A percentile compares a stretch with the other conserved stretches of the same genome.
phyloP scores from a whole-genome alignment of 495 filamentous ascomycete species.

The Usnea hakonensis region DNA sequence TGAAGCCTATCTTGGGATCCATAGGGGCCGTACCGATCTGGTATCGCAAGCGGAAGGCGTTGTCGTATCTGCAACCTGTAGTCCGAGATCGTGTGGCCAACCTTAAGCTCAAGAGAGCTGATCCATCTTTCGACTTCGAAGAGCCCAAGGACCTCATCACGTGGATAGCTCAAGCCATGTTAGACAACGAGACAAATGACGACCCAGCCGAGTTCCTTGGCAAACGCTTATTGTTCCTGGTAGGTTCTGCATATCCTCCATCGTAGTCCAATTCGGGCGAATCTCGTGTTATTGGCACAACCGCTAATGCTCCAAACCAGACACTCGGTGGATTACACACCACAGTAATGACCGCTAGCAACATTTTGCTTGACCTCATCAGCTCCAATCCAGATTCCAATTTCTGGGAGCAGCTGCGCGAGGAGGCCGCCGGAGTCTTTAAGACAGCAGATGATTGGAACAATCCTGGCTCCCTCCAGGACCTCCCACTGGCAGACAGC shows the following conservation, averaged over 20 bases:
- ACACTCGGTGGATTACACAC: conserved; percentile 10
- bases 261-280: not conserved
- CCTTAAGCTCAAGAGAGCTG: not conserved
- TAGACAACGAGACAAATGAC: not conserved
- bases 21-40: conserved; percentile 2
- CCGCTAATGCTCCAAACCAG: not conserved
- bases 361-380: conserved; percentile 11
- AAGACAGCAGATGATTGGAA: not conserved
- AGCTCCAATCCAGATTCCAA: not conserved
- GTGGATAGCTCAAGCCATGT: conserved; percentile 1
- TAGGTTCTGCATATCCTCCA: not conserved
- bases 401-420: conserved; percentile 5
- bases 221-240: not conserved
- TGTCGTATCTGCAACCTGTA: conserved; percentile 3
- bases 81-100: conserved; percentile 5
- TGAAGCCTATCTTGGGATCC: conserved; percentile 13
- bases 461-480: not conserved
- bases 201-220: not conserved
- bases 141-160: conserved; percentile 5
- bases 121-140: not conserved
- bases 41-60: not conserved
- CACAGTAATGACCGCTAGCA: conserved; percentile 10
- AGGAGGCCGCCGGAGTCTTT: conserved; percentile 5
- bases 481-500: conserved; percentile 3
- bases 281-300: not conserved